Evolutionary conservation across 805 yeast genomes (phyloP).

Genomic region (Zygotorulaspora florentina): DNA sequence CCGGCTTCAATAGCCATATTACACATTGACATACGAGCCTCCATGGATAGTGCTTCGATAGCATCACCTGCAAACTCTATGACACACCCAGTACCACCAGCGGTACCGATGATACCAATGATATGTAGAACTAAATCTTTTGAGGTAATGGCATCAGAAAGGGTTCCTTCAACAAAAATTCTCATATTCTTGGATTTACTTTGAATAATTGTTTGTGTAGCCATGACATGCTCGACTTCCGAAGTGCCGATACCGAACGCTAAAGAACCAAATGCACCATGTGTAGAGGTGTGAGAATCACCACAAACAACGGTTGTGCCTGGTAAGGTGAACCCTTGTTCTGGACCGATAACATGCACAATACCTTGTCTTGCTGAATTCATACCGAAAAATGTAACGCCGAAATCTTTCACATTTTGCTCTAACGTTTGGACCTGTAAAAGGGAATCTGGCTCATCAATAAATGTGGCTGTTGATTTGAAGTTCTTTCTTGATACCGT

Average conservation of each 20-base stretch:
- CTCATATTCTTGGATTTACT: slow-evolving; percentile 95
- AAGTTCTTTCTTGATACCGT: slow-evolving; percentile 80
- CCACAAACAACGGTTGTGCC: slow-evolving; percentile 99
- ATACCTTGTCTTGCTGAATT: slow-evolving; percentile 93
- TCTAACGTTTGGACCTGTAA: slow-evolving; percentile 90
- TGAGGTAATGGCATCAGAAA: slow-evolving; percentile 86
- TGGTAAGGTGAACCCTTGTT: slow-evolving; percentile 96
- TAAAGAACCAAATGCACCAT: slow-evolving; percentile 96
- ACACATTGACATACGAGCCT: slow-evolving; percentile 99
- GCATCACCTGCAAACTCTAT: slow-evolving; percentile 97
- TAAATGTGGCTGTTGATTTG: slow-evolving; percentile 71
- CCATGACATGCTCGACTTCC: slow-evolving; percentile 97
- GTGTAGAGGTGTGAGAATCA: slow-evolving; percentile 97
- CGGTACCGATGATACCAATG: slow-evolving; percentile 95
- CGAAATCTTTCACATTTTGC: slow-evolving; percentile 85
- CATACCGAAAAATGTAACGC: slow-evolving; percentile 91
- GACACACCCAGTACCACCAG: slow-evolving; percentile 98
- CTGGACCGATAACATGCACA: slow-evolving; percentile 98
- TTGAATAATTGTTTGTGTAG: slow-evolving; percentile 95
- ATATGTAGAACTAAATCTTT: slow-evolving; percentile 93
- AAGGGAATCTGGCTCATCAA: slow-evolving; percentile 86
- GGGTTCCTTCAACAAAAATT: slow-evolving; percentile 76
- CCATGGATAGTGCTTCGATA: slow-evolving; percentile 85
- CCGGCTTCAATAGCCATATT: slow-evolving; percentile 99
- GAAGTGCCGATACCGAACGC: slow-evolving; percentile 99